Conservation (phyloP, 1,139 yeast genomes). For the Debaryomycetaceae sp. region DNA sequence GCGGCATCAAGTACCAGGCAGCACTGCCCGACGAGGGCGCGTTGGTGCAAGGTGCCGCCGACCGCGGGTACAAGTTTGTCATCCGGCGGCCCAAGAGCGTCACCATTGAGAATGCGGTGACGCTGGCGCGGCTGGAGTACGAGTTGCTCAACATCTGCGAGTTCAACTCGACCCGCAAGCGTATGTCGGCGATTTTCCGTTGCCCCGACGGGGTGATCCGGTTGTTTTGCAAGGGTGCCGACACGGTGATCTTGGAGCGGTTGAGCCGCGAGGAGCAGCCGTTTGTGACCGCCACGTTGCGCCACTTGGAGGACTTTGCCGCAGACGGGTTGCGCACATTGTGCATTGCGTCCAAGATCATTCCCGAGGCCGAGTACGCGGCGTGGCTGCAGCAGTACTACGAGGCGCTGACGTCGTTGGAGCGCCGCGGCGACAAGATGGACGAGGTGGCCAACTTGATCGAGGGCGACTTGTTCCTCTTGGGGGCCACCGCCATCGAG, state of each 20-base stretch:
- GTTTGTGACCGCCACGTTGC: constrained; percentile 73
- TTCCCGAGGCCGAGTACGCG: constrained; percentile 73
- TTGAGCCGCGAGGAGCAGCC: constrained; percentile 68
- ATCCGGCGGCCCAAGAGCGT: constrained; percentile 85
- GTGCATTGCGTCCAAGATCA: constrained; percentile 82
- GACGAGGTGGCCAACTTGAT: constrained; percentile 72
- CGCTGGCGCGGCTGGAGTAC: constrained; percentile 40
- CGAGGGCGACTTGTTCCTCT: constrained; percentile 70
- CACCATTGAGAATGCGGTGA: constrained; percentile 52
- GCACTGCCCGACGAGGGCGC: constrained; percentile 99
- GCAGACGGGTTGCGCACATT: constrained; percentile 93
- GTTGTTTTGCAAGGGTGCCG: constrained; percentile 95
- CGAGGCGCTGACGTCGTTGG: constrained; percentile 78
- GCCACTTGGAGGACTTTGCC: constrained; percentile 94
- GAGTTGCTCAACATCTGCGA: constrained; percentile 90
- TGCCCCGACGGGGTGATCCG: constrained; percentile 93
- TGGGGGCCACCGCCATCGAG: constrained; percentile 98
- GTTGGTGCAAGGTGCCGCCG: constrained; percentile 88
- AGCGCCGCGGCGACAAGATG: constrained; percentile 66
- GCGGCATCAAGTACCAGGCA: constrained; percentile 86
- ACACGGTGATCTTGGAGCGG: constrained; percentile 88
- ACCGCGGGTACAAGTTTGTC: constrained; percentile 76
- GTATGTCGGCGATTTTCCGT: constrained; percentile 94
- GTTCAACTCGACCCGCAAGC: constrained; percentile 92
- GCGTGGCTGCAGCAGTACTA: constrained; percentile 63